Base-by-base conservation (phyloP, 257 asterid species). In the Ballota nigra region DNA sequence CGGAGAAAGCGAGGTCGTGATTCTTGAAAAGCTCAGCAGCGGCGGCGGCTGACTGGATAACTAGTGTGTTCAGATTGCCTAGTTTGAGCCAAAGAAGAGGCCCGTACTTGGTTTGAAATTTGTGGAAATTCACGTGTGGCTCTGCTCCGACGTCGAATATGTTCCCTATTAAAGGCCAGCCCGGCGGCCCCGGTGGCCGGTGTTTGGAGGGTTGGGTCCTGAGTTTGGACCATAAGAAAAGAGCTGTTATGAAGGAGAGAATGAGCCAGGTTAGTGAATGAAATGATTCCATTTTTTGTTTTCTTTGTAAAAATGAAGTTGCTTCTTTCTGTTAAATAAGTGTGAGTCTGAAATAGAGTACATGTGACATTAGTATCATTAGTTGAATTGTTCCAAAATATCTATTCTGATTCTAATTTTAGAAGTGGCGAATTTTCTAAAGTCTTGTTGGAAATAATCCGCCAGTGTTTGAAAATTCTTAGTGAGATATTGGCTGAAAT, bases 1-100 rank as follows among this genome's bases (percentile, higher is more conserved):
- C 84, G 0, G 82, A 67, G 56, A 85, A 82, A 6, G 52, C 10
- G 10, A 71, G 63, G 22, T 84, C 89, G 26, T 75, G 87, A 43
- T 75, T 82, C 82, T 79, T 84, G 85, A 84, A 79, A 11, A 82
- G 76, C 61, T 82, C 87, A 1, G 71, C 68, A 18, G 89, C 85
- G 1, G 78, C 64, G 0, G 81, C 66, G 4, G 85, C 82, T 0
- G 83, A 63, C 31, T 72, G 83, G 12, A 84, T 18, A 3, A 77
- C 83, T 16, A 82, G 22, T 5, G 83, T 62, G 40, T 82, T 80
- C 1, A 71, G n/a, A 2, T 74, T 66, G 3, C 89, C 89, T 0
- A 84, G 73, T 73, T 57, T 79, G 4, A 85, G 59, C 83, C 87
- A 77, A 9, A 85, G 69, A 40, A 85, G 33, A 20, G 87, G 83